These are phyloP conservation scores for Inga oerstediana DNA, from an alignment of 306 rosid genomes.

Conservation along the genomic window DNA sequence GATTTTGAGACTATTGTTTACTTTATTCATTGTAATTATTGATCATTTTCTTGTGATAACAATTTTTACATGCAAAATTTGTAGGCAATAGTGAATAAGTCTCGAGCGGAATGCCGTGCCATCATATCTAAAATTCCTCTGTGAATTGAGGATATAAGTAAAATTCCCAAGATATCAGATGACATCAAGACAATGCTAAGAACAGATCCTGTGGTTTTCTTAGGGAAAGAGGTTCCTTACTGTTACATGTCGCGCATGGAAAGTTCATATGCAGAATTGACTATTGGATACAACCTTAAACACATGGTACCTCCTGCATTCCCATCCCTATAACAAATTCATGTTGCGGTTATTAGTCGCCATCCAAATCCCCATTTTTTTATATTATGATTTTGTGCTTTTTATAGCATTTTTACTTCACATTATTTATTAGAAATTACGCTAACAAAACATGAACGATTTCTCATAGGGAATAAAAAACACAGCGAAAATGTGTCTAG, in stretches of 20 bases:
- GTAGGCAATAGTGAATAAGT: conserved; percentile 86
- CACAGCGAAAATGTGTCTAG: too few relatives aligned
- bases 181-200: conserved; percentile 69
- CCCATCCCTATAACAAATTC: conserved; percentile 19
- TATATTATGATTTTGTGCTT: background rate
- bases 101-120: conserved; percentile 85
- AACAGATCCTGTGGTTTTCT: conserved; percentile 68
- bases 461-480: too few relatives aligned
- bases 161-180: conserved; percentile 65
- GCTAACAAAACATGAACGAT: background rate
- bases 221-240: conserved; percentile 80
- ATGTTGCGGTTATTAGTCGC: background rate
- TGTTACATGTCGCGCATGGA: conserved; percentile 80
- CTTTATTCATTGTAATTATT: background rate
- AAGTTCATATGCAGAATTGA: conserved; percentile 67
- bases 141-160: conserved; percentile 63
- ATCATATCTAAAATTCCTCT: conserved; percentile 64
- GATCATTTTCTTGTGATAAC: conserved; percentile 11
- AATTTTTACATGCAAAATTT: conserved; percentile 19
- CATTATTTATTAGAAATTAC: background rate
- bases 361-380: conserved; percentile 2
- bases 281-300: conserved; percentile 82
- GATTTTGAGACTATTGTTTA: conserved; percentile 4
- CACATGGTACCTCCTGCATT: conserved; percentile 61
- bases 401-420: conserved; percentile 7